A percentile compares a stretch with the other conserved stretches of the same genome.
These are phyloP conservation scores for Herpetomonas samuelpessoai DNA, from an alignment of 208 protist genomes.

Conservation along the genomic window DNA sequence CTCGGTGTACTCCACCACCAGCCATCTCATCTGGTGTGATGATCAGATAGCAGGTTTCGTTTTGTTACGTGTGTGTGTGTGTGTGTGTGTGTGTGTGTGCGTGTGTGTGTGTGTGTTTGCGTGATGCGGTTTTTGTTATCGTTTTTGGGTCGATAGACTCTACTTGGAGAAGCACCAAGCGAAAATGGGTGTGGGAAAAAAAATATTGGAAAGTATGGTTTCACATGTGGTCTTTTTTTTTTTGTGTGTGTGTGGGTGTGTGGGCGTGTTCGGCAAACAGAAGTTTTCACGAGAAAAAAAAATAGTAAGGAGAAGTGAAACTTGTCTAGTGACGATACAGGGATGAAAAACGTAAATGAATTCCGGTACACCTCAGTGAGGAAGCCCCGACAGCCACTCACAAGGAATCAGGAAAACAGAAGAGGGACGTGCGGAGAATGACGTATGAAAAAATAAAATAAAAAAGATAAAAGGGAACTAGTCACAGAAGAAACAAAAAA, in stretches of 20 bases:
- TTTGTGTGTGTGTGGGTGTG: too few relatives aligned
- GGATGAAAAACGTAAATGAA: neutral
- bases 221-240: too few relatives aligned
- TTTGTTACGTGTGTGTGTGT: slow-evolving; percentile 6
- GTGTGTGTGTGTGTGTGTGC: neutral
- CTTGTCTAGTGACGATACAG: neutral
- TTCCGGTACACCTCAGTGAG: neutral
- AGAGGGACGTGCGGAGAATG: too few relatives aligned
- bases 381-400: neutral
- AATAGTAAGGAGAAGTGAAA: neutral
- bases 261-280: too few relatives aligned
- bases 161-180: neutral
- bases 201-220: neutral
- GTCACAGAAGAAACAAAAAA: slow-evolving; percentile 1
- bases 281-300: too few relatives aligned
- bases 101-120: too few relatives aligned
- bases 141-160: neutral
- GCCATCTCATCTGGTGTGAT: too few relatives aligned
- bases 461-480: neutral
- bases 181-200: neutral
- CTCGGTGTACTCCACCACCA: too few relatives aligned
- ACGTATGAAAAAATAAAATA: slow-evolving; percentile 5
- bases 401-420: slow-evolving; percentile 1
- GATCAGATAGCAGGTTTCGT: neutral
- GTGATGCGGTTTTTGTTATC: too few relatives aligned